Conservation (phyloP, 768 basidiomycete species). For the Cubamyces sp. region DNA sequence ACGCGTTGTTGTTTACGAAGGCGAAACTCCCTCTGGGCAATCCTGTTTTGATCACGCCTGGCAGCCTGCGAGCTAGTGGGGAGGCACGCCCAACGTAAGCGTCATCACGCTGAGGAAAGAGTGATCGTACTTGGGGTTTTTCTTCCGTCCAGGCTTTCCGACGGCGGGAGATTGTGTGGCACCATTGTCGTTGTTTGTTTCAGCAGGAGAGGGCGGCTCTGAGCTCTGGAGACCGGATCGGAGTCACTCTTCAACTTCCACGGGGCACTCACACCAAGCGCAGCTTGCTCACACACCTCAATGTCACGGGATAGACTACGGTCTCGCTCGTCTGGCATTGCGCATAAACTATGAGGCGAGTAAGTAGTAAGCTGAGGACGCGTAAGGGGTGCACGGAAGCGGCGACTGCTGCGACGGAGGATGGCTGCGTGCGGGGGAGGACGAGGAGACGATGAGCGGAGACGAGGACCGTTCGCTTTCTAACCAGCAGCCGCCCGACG, state of each 20-base stretch:
- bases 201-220: slow-evolving; percentile 59
- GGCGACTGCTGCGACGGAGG: background rate
- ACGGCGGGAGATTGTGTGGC: slow-evolving; percentile 19
- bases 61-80: slow-evolving; percentile 79
- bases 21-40: slow-evolving; percentile 93
- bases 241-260: slow-evolving; percentile 6
- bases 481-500: slow-evolving; percentile 22
- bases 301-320: slow-evolving; percentile 69
- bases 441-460: background rate
- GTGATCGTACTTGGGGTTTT: slow-evolving; percentile 77
- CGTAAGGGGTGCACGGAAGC: slow-evolving; percentile 2
- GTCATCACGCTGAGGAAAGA: slow-evolving; percentile 32
- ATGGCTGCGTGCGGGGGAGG: background rate
- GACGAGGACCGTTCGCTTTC: slow-evolving; percentile 21
- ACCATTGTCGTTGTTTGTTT: slow-evolving; percentile 25
- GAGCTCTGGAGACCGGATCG: slow-evolving; percentile 53
- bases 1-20: slow-evolving; percentile 89
- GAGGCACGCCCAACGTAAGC: slow-evolving; percentile 33
- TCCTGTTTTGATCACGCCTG: slow-evolving; percentile 85
- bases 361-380: slow-evolving; percentile 29
- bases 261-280: background rate
- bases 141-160: slow-evolving; percentile 79
- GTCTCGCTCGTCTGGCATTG: slow-evolving; percentile 57
- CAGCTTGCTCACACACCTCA: slow-evolving; percentile 45
- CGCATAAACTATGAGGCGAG: background rate